phyloP scores from a whole-genome alignment of 495 filamentous ascomycete species.

The Penicillium atrosanguineum region DNA sequence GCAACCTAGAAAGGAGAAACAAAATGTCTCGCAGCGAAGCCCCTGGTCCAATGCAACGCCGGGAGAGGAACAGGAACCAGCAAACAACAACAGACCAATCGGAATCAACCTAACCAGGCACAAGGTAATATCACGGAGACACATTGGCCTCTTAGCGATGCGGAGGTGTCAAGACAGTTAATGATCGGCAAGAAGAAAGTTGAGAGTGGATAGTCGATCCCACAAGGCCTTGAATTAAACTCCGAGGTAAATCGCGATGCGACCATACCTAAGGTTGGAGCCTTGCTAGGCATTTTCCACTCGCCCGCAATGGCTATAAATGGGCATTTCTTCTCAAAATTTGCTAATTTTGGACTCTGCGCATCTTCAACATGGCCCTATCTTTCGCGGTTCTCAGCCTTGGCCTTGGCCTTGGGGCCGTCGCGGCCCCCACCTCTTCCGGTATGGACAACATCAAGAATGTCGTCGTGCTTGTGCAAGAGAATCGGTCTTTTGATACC shows the following conservation, averaged over 20 bases:
- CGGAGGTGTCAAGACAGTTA: neutral
- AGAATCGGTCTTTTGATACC: slow-evolving; percentile 46
- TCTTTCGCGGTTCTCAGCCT: neutral
- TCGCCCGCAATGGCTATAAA: neutral
- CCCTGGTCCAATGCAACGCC: too few species aligned
- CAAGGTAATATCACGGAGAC: neutral
- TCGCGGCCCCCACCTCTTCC: slow-evolving; percentile 9
- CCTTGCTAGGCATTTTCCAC: neutral
- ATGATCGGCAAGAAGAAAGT: neutral
- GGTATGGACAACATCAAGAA: slow-evolving; percentile 40
- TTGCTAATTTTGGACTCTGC: neutral
- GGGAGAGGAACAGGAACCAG: too few species aligned
- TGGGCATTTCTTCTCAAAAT: neutral
- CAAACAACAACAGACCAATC: too few species aligned
- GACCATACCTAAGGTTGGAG: neutral
- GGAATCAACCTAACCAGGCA: neutral
- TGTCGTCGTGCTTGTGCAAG: slow-evolving; percentile 43
- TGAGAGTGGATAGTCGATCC: neutral
- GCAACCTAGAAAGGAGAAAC: too few species aligned
- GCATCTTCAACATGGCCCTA: neutral
- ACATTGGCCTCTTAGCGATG: neutral
- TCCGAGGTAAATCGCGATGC: neutral
- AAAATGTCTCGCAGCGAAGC: too few species aligned
- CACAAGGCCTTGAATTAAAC: neutral
- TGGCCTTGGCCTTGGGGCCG: slow-evolving; percentile 11